These are phyloP conservation scores for Cystobasidiopsis lactophilus DNA, from an alignment of 768 basidiomycete genomes.

Conservation along the genomic window DNA sequence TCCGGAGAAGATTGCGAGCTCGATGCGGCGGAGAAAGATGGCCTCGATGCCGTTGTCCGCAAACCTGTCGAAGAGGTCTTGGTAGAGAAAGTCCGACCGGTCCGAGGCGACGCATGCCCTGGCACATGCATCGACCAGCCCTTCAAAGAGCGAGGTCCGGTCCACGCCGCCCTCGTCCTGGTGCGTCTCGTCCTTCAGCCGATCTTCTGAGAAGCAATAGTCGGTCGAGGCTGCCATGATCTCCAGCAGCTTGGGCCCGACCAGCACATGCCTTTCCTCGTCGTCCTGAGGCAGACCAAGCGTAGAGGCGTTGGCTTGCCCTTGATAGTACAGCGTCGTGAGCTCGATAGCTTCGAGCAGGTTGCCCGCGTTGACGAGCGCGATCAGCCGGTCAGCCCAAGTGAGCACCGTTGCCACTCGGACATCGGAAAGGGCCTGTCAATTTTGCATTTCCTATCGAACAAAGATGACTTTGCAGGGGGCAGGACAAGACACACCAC, in stretches of 20 bases:
- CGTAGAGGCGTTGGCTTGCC: slow-evolving; percentile 24
- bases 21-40: slow-evolving; percentile 63
- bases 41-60: slow-evolving; percentile 57
- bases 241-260: slow-evolving; percentile 53
- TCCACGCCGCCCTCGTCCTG: slow-evolving; percentile 66
- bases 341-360: slow-evolving; percentile 78
- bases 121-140: slow-evolving; percentile 51
- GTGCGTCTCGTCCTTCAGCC: slow-evolving; percentile 77
- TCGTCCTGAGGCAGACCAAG: slow-evolving; percentile 59
- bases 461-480: slow-evolving; percentile 9
- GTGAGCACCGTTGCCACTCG: slow-evolving; percentile 67
- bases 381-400: slow-evolving; percentile 83
- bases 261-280: slow-evolving; percentile 36
- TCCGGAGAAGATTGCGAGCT: slow-evolving; percentile 55
- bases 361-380: slow-evolving; percentile 60
- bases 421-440: slow-evolving; percentile 32
- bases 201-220: slow-evolving; percentile 86
- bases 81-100: slow-evolving; percentile 70
- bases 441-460: not conserved
- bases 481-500: slow-evolving; percentile 37
- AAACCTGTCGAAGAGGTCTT: slow-evolving; percentile 79
- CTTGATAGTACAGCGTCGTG: slow-evolving; percentile 55
- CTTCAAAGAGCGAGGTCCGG: slow-evolving; percentile 70
- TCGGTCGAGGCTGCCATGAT: slow-evolving; percentile 68
- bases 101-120: slow-evolving; percentile 58